Evolutionary conservation across 495 filamentous ascomycete species (phyloP).

Genomic region (Aspergillus saccharolyticus): DNA sequence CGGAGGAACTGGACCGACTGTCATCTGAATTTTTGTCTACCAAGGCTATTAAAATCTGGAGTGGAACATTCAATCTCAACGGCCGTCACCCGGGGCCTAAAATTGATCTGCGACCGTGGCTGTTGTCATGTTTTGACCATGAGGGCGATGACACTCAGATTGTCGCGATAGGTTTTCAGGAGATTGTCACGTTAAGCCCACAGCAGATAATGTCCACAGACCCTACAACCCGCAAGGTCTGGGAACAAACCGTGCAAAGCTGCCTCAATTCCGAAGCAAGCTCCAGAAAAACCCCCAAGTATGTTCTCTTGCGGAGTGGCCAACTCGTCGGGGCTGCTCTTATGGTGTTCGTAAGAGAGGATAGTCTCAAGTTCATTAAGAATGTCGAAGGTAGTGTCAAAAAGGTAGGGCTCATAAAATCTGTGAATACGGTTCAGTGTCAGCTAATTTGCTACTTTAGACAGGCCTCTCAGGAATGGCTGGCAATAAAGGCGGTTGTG

Average conservation of each 20-base stretch:
- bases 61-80: slow-evolving; percentile 94
- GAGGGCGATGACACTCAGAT: slow-evolving; percentile 45
- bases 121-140: slow-evolving; percentile 55
- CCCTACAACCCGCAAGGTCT: slow-evolving; percentile 73
- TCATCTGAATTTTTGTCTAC: slow-evolving; percentile 49
- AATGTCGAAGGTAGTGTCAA: slow-evolving; percentile 95
- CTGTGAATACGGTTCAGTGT: not conserved
- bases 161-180: slow-evolving; percentile 87
- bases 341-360: slow-evolving; percentile 81
- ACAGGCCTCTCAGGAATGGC: slow-evolving; percentile 96
- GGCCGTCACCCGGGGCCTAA: slow-evolving; percentile 70
- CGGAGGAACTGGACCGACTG: slow-evolving; percentile 63
- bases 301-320: slow-evolving; percentile 83
- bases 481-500: slow-evolving; percentile 96
- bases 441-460: slow-evolving; percentile 29
- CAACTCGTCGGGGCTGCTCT: slow-evolving; percentile 93
- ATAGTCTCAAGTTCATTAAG: slow-evolving; percentile 72
- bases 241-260: slow-evolving; percentile 76
- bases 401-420: slow-evolving; percentile 49
- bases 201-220: slow-evolving; percentile 99
- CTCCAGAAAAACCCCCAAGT: slow-evolving; percentile 60
- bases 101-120: slow-evolving; percentile 79
- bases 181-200: slow-evolving; percentile 93
- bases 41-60: slow-evolving; percentile 59
- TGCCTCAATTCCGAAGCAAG: slow-evolving; percentile 69